Base-by-base conservation (phyloP, 768 basidiomycete species). In the Lentinula guzmanii region DNA sequence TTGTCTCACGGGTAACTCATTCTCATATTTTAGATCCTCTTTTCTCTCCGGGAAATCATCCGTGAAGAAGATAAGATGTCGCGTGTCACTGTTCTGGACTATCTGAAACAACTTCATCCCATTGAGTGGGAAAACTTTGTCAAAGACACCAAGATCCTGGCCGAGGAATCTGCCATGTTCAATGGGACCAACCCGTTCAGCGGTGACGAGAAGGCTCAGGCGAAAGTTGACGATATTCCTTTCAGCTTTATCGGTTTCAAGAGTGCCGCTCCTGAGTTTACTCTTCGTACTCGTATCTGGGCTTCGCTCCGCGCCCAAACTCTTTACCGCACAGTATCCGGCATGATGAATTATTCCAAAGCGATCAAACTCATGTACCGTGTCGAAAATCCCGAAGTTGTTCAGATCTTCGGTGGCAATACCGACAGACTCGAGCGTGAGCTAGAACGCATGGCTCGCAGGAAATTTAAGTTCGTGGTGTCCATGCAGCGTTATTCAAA, bases 281-380 rank as follows among this genome's bases (percentile, higher is more conserved):
- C 97, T 2, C 83, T 99, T 13, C 94, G 97, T 62, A 99, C 97
- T 7, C 89, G 97, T 71, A 99, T 99, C 69, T 99, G 97, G 97
- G 95, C 97, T 8, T 98, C 96, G 5, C 85, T 99, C 8, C 93
- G 97, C 58, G 97, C 97, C 16, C 97, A 99, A 78, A 99, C 97
- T 1, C 85, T 99, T 18, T 98, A 99, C 72, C 87, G 97, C 65
- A 99, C 97, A 13, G 96, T 99, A 16, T 98, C 97, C 39, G 97
- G 97, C 56, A 98, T 99, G 93, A 98, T 98, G 97, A 99, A 99
- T 77, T 98, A 99, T 74, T 87, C 92, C 66, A 99, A 99, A 79
- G 97, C 97, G 11, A 98, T 99, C 86, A 99, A 99, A 73, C 79
- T 99, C 39, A 83, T 99, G n/a, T 96, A 98, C 74, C 93, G 96